Conservation (phyloP, 345 rosid species). For the Eucalyptus curtisii region DNA sequence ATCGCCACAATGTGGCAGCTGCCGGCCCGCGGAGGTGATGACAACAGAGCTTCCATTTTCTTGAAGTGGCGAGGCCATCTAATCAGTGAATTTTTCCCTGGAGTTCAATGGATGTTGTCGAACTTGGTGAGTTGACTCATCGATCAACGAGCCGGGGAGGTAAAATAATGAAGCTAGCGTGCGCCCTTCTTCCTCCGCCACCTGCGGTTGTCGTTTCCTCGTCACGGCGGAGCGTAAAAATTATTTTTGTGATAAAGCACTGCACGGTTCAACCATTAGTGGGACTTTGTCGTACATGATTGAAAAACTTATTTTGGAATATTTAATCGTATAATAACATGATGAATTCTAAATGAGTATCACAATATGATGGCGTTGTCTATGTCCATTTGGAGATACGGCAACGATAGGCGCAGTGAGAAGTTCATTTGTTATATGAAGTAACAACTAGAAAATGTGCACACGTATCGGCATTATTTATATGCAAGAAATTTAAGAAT, state of each 20-base stretch:
- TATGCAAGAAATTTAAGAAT: no score
- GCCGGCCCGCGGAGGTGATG: background rate
- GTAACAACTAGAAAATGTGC: background rate
- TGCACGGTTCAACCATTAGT: background rate
- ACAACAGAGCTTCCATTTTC: background rate
- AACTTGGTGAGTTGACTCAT: background rate
- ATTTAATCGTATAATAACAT: background rate
- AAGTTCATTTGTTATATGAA: background rate
- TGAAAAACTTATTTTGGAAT: background rate
- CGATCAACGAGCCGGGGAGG: background rate
- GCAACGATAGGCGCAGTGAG: no score
- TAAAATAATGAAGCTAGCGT: background rate
- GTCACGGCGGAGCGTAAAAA: background rate
- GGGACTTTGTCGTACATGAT: background rate
- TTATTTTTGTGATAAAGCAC: background rate
- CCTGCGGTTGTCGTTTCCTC: background rate
- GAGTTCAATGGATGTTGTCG: background rate
- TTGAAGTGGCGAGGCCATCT: background rate
- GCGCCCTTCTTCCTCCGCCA: background rate
- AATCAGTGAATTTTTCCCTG: background rate
- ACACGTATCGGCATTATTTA: no score
- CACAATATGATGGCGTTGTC: background rate
- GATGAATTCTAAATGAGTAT: background rate
- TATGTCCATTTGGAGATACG: background rate
- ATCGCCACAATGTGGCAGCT: conserved; percentile 3